Percentiles rank a stretch among this genome's conserved stretches.
These are phyloP conservation scores for Saccharomycopsis fodiens DNA, from an alignment of 805 yeast species.

Conservation along the genomic window DNA sequence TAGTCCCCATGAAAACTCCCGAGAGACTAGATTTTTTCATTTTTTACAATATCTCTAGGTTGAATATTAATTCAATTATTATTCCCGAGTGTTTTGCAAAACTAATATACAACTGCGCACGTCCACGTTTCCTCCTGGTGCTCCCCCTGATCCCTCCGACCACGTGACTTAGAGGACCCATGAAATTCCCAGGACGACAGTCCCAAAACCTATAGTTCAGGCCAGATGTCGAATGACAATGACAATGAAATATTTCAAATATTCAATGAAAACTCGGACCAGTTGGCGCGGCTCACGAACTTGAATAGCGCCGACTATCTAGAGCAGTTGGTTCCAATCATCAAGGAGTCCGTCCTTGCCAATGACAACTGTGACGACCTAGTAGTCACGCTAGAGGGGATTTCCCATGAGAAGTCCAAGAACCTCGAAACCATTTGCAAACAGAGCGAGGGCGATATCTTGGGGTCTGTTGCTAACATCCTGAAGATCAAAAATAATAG, in stretches of 20 bases:
- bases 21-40: too few species aligned
- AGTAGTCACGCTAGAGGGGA: conserved; percentile 44
- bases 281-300: conserved; percentile 14
- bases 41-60: too few species aligned
- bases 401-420: conserved; percentile 51
- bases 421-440: conserved; percentile 59
- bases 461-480: conserved; percentile 54
- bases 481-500: conserved; percentile 54
- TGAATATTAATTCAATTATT: too few species aligned
- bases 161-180: not conserved
- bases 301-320: conserved; percentile 42
- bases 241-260: conserved; percentile 16
- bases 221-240: not conserved
- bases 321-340: conserved; percentile 72
- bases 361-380: conserved; percentile 46
- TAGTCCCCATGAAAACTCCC: too few species aligned
- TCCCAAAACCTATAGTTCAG: not conserved
- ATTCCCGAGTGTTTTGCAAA: too few species aligned
- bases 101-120: too few species aligned
- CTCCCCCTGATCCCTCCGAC: not conserved
- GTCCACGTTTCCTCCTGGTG: not conserved
- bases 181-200: not conserved
- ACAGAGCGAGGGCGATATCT: conserved; percentile 47
- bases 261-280: conserved; percentile 17
- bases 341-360: conserved; percentile 52